These are phyloP conservation scores for Fusarium palustre DNA, from an alignment of 2,329 filamentous ascomycete genomes.

Conservation along the genomic window DNA sequence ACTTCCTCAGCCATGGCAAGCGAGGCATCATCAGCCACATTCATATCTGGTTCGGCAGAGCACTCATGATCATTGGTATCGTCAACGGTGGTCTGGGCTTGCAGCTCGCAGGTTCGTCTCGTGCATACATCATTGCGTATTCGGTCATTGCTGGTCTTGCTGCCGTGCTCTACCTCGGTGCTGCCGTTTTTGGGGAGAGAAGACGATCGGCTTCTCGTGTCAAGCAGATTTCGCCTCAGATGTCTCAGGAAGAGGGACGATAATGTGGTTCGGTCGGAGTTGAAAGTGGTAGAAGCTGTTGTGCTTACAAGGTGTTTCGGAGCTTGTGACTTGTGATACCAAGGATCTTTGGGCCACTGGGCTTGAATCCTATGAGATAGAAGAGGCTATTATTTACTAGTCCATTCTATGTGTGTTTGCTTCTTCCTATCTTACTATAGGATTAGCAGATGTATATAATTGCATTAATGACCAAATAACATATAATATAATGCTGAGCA, in stretches of 20 bases:
- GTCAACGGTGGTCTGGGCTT: constrained; percentile 74
- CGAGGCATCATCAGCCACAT: constrained; percentile 65
- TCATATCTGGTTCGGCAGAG: constrained; percentile 73
- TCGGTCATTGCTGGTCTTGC: constrained; percentile 65
- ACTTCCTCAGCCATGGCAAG: constrained; percentile 60
- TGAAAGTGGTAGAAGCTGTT: not conserved
- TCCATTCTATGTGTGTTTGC: not conserved
- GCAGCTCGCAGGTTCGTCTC: constrained; percentile 57
- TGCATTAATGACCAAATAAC: not conserved
- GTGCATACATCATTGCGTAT: constrained; percentile 64
- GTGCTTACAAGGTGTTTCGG: constrained; percentile 22
- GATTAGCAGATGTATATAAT: not conserved
- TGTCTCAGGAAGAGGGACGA: constrained; percentile 40
- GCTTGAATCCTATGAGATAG: constrained; percentile 5
- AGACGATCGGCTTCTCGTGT: constrained; percentile 24
- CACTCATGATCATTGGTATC: constrained; percentile 68
- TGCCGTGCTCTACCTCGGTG: constrained; percentile 57
- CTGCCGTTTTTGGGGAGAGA: constrained; percentile 36
- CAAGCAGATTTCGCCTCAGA: constrained; percentile 44
- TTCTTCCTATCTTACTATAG: not conserved
- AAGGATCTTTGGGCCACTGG: constrained; percentile 10
- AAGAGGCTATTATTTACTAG: not conserved
- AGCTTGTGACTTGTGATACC: constrained; percentile 32
- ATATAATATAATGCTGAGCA: not conserved
- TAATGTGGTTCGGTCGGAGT: not conserved